Percentiles rank a stretch among this genome's conserved stretches.
Evolutionary conservation across 805 yeast genomes (phyloP).

Genomic region (Pichia deserticola): DNA sequence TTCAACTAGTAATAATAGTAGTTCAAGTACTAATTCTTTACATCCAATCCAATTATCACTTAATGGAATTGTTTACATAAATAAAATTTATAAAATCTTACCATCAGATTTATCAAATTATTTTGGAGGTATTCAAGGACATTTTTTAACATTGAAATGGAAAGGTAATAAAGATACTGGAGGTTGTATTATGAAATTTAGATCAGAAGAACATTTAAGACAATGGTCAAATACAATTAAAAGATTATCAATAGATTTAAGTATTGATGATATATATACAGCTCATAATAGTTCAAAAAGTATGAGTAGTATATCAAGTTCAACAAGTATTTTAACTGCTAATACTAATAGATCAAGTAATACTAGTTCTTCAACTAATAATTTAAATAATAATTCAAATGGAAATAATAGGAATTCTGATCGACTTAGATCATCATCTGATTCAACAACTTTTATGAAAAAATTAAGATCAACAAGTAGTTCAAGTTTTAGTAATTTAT

Average conservation of each 20-base stretch:
- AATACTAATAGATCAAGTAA: slow-evolving; percentile 12
- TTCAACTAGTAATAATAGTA: neutral
- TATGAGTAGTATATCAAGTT: slow-evolving; percentile 6
- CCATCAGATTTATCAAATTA: slow-evolving; percentile 26
- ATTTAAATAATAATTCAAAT: neutral
- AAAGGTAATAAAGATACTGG: slow-evolving; percentile 85
- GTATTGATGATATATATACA: neutral
- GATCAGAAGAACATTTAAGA: slow-evolving; percentile 72
- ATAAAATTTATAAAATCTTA: slow-evolving; percentile 20
- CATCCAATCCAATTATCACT: slow-evolving; percentile 17
- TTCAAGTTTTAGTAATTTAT: slow-evolving; percentile 15
- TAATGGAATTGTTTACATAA: slow-evolving; percentile 27
- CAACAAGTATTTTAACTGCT: slow-evolving; percentile 5
- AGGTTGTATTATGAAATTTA: slow-evolving; percentile 71
- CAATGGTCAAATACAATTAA: slow-evolving; percentile 76
- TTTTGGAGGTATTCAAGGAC: slow-evolving; percentile 32
- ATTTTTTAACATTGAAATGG: slow-evolving; percentile 65
- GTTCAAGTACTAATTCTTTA: too few relatives aligned
- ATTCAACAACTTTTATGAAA: slow-evolving; percentile 17
- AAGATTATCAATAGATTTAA: slow-evolving; percentile 26
- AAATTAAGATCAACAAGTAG: slow-evolving; percentile 23
- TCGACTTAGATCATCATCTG: slow-evolving; percentile 21
- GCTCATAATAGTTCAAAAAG: slow-evolving; percentile 10
- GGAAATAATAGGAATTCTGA: slow-evolving; percentile 11
- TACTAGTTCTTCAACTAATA: slow-evolving; percentile 11